These are phyloP conservation scores for Boletus hoseneyae DNA, from an alignment of 1,284 basidiomycete genomes.

Conservation along the genomic window DNA sequence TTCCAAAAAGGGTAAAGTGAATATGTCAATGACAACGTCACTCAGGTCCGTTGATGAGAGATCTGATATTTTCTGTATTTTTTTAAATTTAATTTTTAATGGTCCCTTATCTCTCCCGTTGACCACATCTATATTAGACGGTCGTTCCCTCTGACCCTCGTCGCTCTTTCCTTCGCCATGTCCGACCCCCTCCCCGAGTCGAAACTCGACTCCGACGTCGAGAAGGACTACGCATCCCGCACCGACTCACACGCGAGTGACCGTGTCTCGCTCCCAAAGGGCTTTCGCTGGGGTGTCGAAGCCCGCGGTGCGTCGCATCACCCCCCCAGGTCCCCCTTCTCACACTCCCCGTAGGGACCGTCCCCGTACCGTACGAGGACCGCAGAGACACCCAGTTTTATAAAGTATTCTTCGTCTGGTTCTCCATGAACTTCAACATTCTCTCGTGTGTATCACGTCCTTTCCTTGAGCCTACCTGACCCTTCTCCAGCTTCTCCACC, in stretches of 20 bases:
- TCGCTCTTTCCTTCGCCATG: conserved; percentile 18
- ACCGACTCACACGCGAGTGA: conserved; percentile 11
- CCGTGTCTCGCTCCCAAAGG: conserved; percentile 6
- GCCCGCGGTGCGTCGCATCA: conserved; percentile 21
- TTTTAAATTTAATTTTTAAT: conserved; percentile 11
- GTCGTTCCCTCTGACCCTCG: conserved; percentile 1
- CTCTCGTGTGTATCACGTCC: conserved; percentile 51
- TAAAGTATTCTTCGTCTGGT: conserved; percentile 77
- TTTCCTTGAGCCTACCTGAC: conserved; percentile 1
- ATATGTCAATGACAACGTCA: conserved; percentile 8
- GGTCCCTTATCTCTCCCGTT: conserved; percentile 14
- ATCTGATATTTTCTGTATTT: conserved; percentile 8
- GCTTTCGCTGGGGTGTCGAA: conserved; percentile 32
- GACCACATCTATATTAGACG: conserved; percentile 19
- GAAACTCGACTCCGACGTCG: conserved; percentile 25
- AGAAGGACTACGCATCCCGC: conserved; percentile 29
- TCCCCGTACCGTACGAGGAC: conserved; percentile 47
- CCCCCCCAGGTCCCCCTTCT: not conserved
- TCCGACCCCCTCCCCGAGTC: conserved; percentile 20
- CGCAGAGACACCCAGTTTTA: conserved; percentile 61
- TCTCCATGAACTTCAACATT: conserved; percentile 71
- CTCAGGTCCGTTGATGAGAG: conserved; percentile 6
- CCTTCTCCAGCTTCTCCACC: conserved; percentile 53
- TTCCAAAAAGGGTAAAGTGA: conserved; percentile 1
- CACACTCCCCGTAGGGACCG: conserved; percentile 39